Evolutionary conservation across 1,139 yeast species (phyloP).

Genomic region (Debaryomyces udenii): DNA sequence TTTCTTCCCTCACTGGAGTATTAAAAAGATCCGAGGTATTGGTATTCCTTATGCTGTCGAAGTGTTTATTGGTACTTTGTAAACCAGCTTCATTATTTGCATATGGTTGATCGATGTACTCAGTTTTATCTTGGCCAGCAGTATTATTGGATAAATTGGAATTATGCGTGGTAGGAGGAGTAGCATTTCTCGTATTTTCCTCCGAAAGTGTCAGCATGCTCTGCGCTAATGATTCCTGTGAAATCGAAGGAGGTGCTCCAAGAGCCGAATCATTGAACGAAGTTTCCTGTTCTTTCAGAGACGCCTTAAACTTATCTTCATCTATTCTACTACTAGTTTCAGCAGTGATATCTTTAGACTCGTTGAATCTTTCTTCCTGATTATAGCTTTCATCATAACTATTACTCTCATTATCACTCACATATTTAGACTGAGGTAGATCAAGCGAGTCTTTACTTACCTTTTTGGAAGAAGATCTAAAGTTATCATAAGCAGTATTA

Average conservation of each 20-base stretch:
- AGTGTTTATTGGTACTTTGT: background rate
- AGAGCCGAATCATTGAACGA: background rate
- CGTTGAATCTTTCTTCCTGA: background rate
- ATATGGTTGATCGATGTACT: background rate
- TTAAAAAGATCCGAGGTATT: conserved; percentile 5
- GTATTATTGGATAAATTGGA: conserved; percentile 1
- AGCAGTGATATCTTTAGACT: background rate
- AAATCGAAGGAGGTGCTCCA: background rate
- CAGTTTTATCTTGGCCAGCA: background rate
- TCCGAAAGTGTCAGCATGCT: conserved; percentile 2
- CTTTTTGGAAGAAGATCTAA: conserved; percentile 26
- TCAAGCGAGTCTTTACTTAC: background rate
- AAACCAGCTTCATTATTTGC: background rate
- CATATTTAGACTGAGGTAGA: background rate
- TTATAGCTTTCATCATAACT: background rate
- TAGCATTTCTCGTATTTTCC: background rate
- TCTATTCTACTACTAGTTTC: background rate
- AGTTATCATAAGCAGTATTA: conserved; percentile 47
- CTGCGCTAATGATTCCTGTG: conserved; percentile 3
- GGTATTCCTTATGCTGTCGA: background rate
- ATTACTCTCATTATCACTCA: conserved; percentile 1
- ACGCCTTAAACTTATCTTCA: background rate
- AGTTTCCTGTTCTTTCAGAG: background rate
- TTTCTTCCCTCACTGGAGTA: conserved; percentile 8
- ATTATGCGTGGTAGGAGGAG: conserved; percentile 8